Evolutionary conservation across 2,329 filamentous ascomycete species (phyloP).

Genomic region (Raffaelea deltoideospora): DNA sequence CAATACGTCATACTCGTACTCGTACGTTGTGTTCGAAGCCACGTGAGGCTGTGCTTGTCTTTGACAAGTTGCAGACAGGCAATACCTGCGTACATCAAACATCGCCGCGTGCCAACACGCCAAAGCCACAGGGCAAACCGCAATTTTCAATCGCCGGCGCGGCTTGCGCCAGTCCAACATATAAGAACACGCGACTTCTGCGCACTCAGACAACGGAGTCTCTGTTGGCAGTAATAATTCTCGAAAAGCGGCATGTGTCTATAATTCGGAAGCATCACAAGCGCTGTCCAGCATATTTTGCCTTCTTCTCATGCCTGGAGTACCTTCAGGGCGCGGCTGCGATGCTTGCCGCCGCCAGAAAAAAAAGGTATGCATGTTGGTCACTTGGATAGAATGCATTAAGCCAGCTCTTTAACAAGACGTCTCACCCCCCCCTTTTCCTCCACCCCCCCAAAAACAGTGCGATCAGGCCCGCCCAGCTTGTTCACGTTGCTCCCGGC

Average conservation of each 20-base stretch:
- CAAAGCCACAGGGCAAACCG: neutral
- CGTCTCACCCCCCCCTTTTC: neutral
- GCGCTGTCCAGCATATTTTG: neutral
- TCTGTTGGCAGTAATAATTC: neutral
- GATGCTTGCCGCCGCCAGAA: slow-evolving; percentile 9
- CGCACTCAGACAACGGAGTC: neutral
- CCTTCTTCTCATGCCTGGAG: slow-evolving; percentile 4
- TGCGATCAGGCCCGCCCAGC: slow-evolving; percentile 8
- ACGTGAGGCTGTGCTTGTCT: neutral
- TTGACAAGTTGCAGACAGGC: neutral
- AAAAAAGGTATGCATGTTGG: slow-evolving; percentile 7
- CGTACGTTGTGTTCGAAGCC: neutral
- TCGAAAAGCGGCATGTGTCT: neutral
- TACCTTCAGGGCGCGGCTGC: slow-evolving; percentile 9
- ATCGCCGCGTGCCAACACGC: neutral
- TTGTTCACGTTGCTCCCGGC: slow-evolving; percentile 6
- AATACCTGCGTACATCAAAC: neutral
- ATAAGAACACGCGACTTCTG: neutral
- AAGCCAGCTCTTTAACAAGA: too few relatives aligned
- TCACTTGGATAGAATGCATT: neutral
- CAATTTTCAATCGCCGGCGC: neutral
- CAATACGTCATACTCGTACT: neutral
- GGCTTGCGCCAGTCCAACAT: neutral
- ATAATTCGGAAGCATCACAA: neutral
- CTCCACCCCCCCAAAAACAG: neutral